phyloP scores from a whole-genome alignment of 306 rosid genomes.

The Erythrophleum fordii region DNA sequence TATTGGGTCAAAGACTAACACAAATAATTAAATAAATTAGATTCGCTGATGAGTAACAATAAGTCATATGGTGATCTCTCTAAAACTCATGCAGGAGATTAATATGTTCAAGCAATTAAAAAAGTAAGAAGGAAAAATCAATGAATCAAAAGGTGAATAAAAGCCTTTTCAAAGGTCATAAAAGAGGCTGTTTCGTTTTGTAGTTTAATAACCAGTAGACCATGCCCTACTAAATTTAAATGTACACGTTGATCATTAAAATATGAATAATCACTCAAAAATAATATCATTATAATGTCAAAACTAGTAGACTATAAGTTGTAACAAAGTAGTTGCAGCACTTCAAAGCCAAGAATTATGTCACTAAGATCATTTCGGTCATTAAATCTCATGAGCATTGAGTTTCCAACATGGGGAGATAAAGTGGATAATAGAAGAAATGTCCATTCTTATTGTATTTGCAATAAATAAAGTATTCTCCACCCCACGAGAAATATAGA shows the following conservation, averaged over 20 bases:
- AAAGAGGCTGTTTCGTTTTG: neutral
- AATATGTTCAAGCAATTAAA: neutral
- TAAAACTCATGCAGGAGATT: neutral
- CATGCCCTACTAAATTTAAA: no score
- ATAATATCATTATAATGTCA: neutral
- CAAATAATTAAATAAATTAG: neutral
- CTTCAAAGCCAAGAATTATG: neutral
- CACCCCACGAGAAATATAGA: neutral
- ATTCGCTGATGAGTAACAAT: neutral
- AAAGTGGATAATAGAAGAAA: neutral
- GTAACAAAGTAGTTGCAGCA: neutral
- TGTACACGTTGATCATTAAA: neutral
- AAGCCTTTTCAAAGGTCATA: neutral
- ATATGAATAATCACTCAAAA: conserved; percentile 1
- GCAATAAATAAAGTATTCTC: neutral
- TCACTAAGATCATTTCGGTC: neutral
- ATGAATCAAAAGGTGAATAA: conserved; percentile 9
- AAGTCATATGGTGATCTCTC: conserved; percentile 14
- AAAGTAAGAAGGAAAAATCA: conserved; percentile 7
- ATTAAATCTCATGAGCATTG: neutral
- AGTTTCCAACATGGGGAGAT: neutral
- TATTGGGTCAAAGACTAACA: neutral
- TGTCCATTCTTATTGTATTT: neutral
- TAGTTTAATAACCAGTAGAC: neutral
- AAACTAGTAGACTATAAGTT: neutral